Conservation (phyloP, 225 moss, liverwort and hornwort genomes). For the Marchantia polymorpha region DNA sequence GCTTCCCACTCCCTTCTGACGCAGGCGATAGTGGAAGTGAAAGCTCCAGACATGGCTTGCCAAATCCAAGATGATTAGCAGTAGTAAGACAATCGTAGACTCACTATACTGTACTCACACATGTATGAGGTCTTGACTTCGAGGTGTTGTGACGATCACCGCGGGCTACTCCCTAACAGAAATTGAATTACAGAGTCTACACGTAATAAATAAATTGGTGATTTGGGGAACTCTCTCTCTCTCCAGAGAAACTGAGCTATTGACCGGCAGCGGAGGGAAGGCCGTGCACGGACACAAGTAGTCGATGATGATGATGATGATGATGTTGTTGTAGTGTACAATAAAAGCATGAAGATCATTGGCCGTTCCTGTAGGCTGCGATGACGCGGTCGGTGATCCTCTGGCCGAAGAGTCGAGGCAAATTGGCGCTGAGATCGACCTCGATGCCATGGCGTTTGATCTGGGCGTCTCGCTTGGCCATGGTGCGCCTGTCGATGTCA, state of each 20-base stretch:
- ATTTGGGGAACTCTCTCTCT: background rate
- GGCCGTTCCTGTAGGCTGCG: constrained; percentile 37
- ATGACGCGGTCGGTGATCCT: constrained; percentile 45
- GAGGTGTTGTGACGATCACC: background rate
- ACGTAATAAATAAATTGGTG: background rate
- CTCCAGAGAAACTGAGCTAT: background rate
- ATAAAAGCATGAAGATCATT: constrained; percentile 9
- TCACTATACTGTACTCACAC: background rate
- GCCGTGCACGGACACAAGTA: background rate
- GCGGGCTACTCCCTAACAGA: background rate
- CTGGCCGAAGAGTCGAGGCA: constrained; percentile 46
- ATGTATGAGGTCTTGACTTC: background rate
- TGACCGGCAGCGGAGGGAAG: background rate
- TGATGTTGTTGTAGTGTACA: background rate
- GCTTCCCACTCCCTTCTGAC: background rate
- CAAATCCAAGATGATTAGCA: background rate
- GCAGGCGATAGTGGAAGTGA: background rate
- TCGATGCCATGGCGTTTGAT: constrained; percentile 44
- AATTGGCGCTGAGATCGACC: constrained; percentile 36
- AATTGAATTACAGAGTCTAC: background rate
- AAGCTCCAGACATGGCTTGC: background rate
- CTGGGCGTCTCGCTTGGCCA: constrained; percentile 41
- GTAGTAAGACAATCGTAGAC: background rate
- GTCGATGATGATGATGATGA: background rate
- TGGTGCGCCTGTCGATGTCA: constrained; percentile 44